Evolutionary conservation across 73 alveolate genomes (phyloP).

Genomic region (Durusdinium trenchii): DNA sequence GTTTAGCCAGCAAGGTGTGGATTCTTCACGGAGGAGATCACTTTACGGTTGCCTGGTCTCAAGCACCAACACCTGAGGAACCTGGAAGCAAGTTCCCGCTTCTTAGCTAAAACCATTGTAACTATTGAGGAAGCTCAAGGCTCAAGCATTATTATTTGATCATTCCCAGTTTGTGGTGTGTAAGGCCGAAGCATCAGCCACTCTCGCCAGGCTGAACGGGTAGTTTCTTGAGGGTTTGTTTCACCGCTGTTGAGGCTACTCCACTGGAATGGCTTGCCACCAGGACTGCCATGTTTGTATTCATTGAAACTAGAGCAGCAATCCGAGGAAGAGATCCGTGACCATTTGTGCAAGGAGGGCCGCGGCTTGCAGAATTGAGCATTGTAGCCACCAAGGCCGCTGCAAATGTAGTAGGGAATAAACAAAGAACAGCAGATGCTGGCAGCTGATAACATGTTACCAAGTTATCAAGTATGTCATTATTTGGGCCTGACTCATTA

Average conservation of each 20-base stretch:
- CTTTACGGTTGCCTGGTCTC: conserved; percentile 82
- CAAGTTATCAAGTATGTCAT: too few species aligned
- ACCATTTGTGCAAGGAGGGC: conserved; percentile 55
- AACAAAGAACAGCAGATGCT: background rate
- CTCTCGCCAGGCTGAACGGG: background rate
- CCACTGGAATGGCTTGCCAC: conserved; percentile 93
- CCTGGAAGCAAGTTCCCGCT: conserved; percentile 74
- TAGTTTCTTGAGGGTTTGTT: background rate
- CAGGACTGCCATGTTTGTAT: background rate
- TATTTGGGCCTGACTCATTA: background rate
- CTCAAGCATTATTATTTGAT: too few species aligned
- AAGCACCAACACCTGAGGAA: conserved; percentile 47
- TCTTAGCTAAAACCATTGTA: background rate
- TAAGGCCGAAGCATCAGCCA: too few species aligned
- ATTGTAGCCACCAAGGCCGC: conserved; percentile 50
- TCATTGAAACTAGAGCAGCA: background rate
- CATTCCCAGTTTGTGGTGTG: too few species aligned
- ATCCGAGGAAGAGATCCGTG: background rate
- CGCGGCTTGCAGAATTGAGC: conserved; percentile 67
- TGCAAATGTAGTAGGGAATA: background rate
- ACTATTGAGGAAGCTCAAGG: too few species aligned
- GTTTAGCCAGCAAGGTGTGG: conserved; percentile 47
- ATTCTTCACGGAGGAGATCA: conserved; percentile 94
- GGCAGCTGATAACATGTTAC: background rate
- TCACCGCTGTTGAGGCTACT: conserved; percentile 46